These are phyloP conservation scores for Pseudodiploospora longispora DNA, from an alignment of 2,329 filamentous ascomycete species.

Conservation along the genomic window DNA sequence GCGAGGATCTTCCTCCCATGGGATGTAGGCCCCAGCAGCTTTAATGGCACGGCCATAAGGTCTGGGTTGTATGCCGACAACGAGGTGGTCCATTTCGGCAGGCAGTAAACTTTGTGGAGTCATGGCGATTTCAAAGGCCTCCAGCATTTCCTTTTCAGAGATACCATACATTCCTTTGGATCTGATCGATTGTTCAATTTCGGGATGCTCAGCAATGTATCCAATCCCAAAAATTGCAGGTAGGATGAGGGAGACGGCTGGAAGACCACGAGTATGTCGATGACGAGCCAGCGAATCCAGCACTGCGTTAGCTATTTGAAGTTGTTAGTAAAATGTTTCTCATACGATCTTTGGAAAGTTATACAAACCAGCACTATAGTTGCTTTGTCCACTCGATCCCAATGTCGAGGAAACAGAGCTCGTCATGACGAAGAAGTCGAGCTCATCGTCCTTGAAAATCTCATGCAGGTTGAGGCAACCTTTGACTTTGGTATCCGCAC, in stretches of 20 bases:
- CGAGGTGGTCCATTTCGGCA: constrained; percentile 12
- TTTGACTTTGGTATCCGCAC: neutral
- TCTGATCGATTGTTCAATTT: constrained; percentile 14
- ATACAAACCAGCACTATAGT: no score
- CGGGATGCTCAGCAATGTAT: constrained; percentile 19
- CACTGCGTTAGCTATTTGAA: no score
- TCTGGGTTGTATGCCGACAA: constrained; percentile 19
- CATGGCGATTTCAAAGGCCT: constrained; percentile 15
- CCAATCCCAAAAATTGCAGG: constrained; percentile 20
- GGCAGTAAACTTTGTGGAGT: neutral
- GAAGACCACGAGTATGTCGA: no score
- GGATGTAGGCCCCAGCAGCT: constrained; percentile 11
- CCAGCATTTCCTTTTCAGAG: constrained; percentile 21
- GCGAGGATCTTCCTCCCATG: constrained; percentile 20
- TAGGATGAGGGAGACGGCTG: no score
- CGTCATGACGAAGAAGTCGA: no score
- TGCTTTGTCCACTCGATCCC: no score
- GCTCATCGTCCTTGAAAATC: neutral
- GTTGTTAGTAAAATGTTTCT: no score
- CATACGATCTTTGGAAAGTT: no score
- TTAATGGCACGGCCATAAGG: constrained; percentile 9
- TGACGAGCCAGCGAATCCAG: no score
- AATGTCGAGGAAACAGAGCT: no score
- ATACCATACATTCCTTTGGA: constrained; percentile 27
- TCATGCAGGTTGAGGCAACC: neutral